These are phyloP conservation scores for Pichia manshurica DNA, from an alignment of 805 yeast species.

Conservation along the genomic window DNA sequence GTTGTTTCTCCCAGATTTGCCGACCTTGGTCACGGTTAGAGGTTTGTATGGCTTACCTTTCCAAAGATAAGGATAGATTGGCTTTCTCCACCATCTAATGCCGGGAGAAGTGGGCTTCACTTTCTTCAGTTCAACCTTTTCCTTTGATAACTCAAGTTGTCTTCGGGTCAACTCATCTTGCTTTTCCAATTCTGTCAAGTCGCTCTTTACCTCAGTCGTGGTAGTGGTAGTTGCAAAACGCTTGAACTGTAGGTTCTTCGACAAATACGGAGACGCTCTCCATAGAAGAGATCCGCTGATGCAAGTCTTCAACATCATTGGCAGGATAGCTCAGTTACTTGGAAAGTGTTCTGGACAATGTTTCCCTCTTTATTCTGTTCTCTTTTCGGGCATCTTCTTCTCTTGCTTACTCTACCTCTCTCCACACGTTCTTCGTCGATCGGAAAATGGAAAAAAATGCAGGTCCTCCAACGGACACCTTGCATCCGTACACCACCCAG, in stretches of 20 bases:
- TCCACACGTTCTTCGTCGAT: too few relatives aligned
- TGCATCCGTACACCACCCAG: not conserved
- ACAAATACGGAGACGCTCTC: not conserved
- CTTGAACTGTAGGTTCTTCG: not conserved
- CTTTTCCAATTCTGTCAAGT: constrained; percentile 66
- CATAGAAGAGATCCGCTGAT: not conserved
- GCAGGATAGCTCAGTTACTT: not conserved
- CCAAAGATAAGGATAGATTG: constrained; percentile 80
- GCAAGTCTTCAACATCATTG: not conserved
- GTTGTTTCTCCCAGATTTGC: constrained; percentile 83
- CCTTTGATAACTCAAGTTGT: constrained; percentile 68
- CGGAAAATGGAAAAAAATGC: too few relatives aligned
- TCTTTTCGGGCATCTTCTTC: too few relatives aligned
- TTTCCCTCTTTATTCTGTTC: too few relatives aligned
- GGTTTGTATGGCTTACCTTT: constrained; percentile 76
- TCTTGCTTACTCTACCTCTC: too few relatives aligned
- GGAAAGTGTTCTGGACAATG: too few relatives aligned
- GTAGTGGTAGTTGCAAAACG: constrained; percentile 15
- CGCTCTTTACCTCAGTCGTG: constrained; percentile 16
- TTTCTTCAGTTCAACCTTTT: constrained; percentile 64
- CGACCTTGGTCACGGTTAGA: constrained; percentile 66
- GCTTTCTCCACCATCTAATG: constrained; percentile 80
- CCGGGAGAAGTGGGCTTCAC: constrained; percentile 84
- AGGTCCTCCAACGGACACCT: too few relatives aligned
- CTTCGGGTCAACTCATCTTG: constrained; percentile 68